phyloP scores from a whole-genome alignment of 345 rosid species.

The Dipteronia sinensis region DNA sequence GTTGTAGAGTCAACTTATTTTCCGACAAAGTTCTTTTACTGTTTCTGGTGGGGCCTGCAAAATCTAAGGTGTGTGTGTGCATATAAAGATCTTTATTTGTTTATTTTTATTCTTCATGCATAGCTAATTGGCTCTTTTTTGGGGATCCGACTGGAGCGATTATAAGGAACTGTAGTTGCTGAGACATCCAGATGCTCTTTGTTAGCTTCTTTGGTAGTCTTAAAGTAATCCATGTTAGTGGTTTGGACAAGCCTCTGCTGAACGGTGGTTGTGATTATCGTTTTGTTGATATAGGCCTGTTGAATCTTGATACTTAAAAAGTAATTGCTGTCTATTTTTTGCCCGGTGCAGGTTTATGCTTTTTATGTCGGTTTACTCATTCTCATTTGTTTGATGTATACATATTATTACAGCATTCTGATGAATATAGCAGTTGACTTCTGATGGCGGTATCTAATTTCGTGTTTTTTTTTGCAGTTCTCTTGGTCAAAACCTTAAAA shows the following conservation, averaged over 20 bases:
- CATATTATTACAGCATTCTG: not conserved
- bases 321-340: not conserved
- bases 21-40: constrained; percentile 67
- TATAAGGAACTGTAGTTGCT: not conserved
- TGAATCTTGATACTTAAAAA: not conserved
- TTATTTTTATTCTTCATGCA: not conserved
- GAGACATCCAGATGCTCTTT: not conserved
- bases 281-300: not conserved
- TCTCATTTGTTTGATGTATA: constrained; percentile 8
- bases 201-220: not conserved
- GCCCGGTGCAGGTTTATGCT: not conserved
- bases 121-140: not conserved
- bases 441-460: constrained; percentile 3
- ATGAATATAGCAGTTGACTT: constrained; percentile 4
- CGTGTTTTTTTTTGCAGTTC: constrained; percentile 41
- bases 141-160: not conserved
- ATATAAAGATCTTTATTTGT: constrained; percentile 1
- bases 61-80: constrained; percentile 55
- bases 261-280: not conserved
- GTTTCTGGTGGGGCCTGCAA: constrained; percentile 86
- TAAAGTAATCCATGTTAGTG: not conserved
- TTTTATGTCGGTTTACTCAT: not conserved
- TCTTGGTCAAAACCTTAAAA: constrained; percentile 74
- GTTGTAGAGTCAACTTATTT: constrained; percentile 62
- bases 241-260: not conserved